Evolutionary conservation across 2,329 filamentous ascomycete genomes (phyloP).

Genomic region (Stylonectria norvegica): DNA sequence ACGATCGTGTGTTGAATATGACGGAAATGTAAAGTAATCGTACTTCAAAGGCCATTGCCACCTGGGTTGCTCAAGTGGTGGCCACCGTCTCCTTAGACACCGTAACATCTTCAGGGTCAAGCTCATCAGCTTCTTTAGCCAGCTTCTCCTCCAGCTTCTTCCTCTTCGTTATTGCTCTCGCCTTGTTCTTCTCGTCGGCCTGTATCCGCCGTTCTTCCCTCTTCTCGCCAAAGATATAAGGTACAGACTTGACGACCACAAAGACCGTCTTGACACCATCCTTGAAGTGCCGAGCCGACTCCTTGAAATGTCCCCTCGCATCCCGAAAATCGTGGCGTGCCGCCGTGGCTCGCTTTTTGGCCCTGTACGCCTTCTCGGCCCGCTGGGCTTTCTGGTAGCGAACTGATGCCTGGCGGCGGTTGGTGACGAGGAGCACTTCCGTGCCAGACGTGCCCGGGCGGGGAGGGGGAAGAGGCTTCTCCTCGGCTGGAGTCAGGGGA

Average conservation of each 20-base stretch:
- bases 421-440: constrained; percentile 39
- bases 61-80: neutral
- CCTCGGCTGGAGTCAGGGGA: neutral
- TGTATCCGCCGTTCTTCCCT: constrained; percentile 29
- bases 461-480: neutral
- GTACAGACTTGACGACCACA: constrained; percentile 30
- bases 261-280: constrained; percentile 32
- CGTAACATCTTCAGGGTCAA: neutral
- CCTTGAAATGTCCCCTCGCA: constrained; percentile 38
- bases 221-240: constrained; percentile 38
- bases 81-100: neutral
- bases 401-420: constrained; percentile 36
- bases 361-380: constrained; percentile 40
- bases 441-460: constrained; percentile 44
- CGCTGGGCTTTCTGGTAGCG: constrained; percentile 37
- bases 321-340: constrained; percentile 38
- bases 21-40: too few species aligned
- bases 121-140: neutral
- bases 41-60: too few species aligned
- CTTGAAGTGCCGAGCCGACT: constrained; percentile 36
- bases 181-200: constrained; percentile 32
- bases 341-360: constrained; percentile 38
- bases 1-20: too few species aligned
- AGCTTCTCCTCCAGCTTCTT: constrained; percentile 34
- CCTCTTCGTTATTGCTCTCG: constrained; percentile 36